Evolutionary conservation across 1,139 yeast genomes (phyloP), one percentile per base, ranked within the genome.

Genomic region (Pichia terricola): DNA sequence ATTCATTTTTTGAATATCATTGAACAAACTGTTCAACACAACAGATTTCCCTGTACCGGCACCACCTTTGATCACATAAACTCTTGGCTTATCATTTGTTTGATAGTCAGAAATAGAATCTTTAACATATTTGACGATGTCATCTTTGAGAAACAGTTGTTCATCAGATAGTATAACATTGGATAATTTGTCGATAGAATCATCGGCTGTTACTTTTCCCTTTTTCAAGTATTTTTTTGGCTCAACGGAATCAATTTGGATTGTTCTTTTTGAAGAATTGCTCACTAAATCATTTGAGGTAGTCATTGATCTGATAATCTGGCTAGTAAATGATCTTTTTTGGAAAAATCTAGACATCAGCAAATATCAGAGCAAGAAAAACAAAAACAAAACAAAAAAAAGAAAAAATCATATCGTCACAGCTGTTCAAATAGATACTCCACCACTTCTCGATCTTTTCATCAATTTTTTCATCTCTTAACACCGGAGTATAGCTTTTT

Each of bases 1-100:
- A 8, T 57, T 46, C 2, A 55, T 35, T 40, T 50, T 59, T 48
- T 67, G 71, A 16, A 67, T 56, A 26, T 66, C 68, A 44, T 61
- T 60, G 45, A 61, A 60, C 16, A 61, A 34, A 8, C 61, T 45
- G 39, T 61, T 61, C 39, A 61, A 45, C 11, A 61, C 56, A 10
- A 57, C 63, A 27, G 58, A 52, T 44, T 61, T 61, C n/a, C 65
- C 65, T 1, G 65, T 61, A 28, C 65, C 65, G 3, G 65, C 64
- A 49, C 59, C 63, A 26, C 72, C 72, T 46, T 66, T 62, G 40
- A 68, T 65, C 1, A 67, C 65, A 50, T 60, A 67, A 50, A 65
- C 59, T 0, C 65, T 56, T 1, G 70, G 57, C 27, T 52, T 49
- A n/a, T 45, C 49, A 3, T 45, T 42, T 4, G 25, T n/a, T 7